Evolutionary conservation across 2,329 filamentous ascomycete genomes (phyloP), one percentile per base, ranked within the genome.

Genomic region (Fulvia fulva): DNA sequence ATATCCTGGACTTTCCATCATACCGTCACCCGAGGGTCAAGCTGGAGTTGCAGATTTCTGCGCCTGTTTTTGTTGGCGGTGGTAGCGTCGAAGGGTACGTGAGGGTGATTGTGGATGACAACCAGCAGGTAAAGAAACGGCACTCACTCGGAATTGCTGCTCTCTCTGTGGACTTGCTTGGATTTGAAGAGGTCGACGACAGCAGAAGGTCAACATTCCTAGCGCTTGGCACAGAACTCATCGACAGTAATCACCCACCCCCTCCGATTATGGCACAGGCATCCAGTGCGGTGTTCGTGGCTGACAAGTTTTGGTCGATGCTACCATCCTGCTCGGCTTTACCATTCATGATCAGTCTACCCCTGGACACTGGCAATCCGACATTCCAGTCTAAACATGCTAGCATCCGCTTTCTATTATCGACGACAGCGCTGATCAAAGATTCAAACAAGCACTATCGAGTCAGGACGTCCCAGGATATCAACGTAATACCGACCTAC

Each of bases 61-160:
- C 80, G 19, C 75, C 80, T 4, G 67, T 83, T 8, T 83, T 81
- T 58, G 79, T 83, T n/a, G 81, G 81, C 19, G 81, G 81, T 26
- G 79, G 80, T 8, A 81, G 77, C 11, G 74, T 82, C 14, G 80
- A 83, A 70, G 81, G 81, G 21, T 74, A 75, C 55, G 72, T 80
- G 12, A 75, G 76, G 53, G 70, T 83, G 51, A 74, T 71, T 6
- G 71, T 82, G 34, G 78, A 81, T 55, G 77, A 79, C 61, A 74
- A 75, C 50, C 75, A 79, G 55, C 71, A 75, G 9, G 67, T 74
- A 59, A 71, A 76, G 57, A 74, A 77, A 57, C 75, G 75, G 62
- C 71, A 73, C 55, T 73, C 73, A 37, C 64, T 83, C 25, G 76
- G 76, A 41, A 74, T 83, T 51, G 77, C 75, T 12, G 74, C 77